Evolutionary conservation across 192 early-diverging fungal genomes (phyloP).

Genomic region (Linnemannia schmuckeri): DNA sequence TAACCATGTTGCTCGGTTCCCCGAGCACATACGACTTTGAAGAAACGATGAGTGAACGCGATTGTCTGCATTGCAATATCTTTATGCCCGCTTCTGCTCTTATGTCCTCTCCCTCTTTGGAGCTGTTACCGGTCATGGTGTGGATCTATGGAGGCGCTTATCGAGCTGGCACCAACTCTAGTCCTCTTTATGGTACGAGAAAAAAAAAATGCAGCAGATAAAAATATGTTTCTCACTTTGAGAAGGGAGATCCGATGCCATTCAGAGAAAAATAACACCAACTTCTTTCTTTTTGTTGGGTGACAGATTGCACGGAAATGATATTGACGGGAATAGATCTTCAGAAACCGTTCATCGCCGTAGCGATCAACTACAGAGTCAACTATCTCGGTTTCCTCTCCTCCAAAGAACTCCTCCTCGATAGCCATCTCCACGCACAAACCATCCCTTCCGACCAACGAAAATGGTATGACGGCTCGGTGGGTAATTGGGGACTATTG

Average conservation of each 20-base stretch:
- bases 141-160: conserved; percentile 19
- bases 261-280: no score
- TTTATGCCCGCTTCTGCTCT: conserved; percentile 15
- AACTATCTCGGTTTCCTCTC: conserved; percentile 62
- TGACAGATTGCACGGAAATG: conserved; percentile 13
- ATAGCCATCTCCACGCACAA: not conserved
- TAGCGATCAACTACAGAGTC: conserved; percentile 62
- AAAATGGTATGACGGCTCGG: conserved; percentile 3
- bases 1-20: not conserved
- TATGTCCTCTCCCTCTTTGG: not conserved
- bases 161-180: not conserved
- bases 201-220: not conserved
- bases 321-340: not conserved
- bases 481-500: conserved; percentile 59
- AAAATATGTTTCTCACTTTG: not conserved
- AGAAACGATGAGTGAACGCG: conserved; percentile 1
- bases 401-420: conserved; percentile 30
- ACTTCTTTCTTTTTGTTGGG: not conserved
- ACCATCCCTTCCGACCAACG: not conserved
- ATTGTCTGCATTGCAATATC: conserved; percentile 24
- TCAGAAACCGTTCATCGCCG: conserved; percentile 44
- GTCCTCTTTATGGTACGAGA: conserved; percentile 5
- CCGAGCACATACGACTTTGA: not conserved
- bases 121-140: conserved; percentile 15
- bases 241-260: not conserved